These are phyloP conservation scores for Coemansia sp. DNA, from an alignment of 192 early-diverging fungal species.

Conservation along the genomic window DNA sequence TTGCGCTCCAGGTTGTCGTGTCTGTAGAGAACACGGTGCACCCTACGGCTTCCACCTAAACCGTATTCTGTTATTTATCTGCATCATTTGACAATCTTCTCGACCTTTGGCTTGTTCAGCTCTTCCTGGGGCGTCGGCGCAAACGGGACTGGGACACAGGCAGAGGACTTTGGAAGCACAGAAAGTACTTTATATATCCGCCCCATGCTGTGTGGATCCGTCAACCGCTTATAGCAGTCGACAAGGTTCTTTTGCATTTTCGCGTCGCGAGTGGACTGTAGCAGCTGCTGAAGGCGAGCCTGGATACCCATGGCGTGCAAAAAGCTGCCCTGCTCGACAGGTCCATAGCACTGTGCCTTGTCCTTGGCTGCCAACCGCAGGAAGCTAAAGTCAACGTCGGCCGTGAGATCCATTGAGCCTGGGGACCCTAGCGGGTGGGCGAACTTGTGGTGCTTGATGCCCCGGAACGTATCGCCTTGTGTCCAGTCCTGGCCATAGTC, in stretches of 20 bases:
- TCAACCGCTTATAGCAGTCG: constrained; percentile 64
- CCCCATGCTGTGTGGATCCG: constrained; percentile 77
- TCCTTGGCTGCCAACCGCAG: constrained; percentile 54
- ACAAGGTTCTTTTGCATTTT: constrained; percentile 59
- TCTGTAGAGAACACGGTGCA: constrained; percentile 13
- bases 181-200: constrained; percentile 78
- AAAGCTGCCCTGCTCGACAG: constrained; percentile 72
- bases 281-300: constrained; percentile 60
- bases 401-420: constrained; percentile 82
- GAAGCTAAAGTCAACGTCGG: constrained; percentile 85
- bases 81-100: constrained; percentile 6
- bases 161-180: constrained; percentile 38
- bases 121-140: constrained; percentile 8
- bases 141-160: constrained; percentile 23
- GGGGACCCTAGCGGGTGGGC: constrained; percentile 69
- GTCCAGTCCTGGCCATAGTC: constrained; percentile 87
- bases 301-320: constrained; percentile 80
- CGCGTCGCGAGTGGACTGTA: constrained; percentile 50
- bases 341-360: constrained; percentile 59
- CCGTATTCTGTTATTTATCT: constrained; percentile 6
- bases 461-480: constrained; percentile 76
- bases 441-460: constrained; percentile 78
- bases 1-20: constrained; percentile 29
- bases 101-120: constrained; percentile 20
- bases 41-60: too few relatives aligned